phyloP scores from a whole-genome alignment of 2,329 filamentous ascomycete species.

The Fusarium newnesense region DNA sequence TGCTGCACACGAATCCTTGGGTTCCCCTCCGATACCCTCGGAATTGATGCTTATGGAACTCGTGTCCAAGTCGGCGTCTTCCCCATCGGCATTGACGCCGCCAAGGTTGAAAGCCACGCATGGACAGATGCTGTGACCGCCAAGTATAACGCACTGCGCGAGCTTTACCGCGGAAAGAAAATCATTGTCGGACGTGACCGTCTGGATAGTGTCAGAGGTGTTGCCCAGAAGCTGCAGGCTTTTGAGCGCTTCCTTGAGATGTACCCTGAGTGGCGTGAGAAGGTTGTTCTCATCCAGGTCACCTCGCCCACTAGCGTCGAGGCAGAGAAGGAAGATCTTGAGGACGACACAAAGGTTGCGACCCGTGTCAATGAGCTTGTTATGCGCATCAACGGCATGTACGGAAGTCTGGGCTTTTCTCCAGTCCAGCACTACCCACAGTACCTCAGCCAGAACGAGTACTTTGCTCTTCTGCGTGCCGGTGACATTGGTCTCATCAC shows the following conservation, averaged over 20 bases:
- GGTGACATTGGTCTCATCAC: conserved; percentile 95
- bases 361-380: conserved; percentile 92
- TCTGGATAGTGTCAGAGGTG: conserved; percentile 91
- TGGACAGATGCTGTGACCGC: conserved; percentile 77
- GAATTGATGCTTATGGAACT: conserved; percentile 88
- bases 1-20: conserved; percentile 91
- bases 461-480: conserved; percentile 90
- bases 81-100: conserved; percentile 93
- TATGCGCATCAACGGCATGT: conserved; percentile 89
- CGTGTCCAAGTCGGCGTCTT: conserved; percentile 93
- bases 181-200: conserved; percentile 95
- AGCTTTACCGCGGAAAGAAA: conserved; percentile 88
- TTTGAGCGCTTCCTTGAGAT: conserved; percentile 92
- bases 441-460: conserved; percentile 89
- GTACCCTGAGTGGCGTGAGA: conserved; percentile 91
- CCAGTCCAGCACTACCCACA: conserved; percentile 96
- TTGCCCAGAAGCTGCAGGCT: conserved; percentile 94
- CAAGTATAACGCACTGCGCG: conserved; percentile 77
- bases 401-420: conserved; percentile 87
- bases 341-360: conserved; percentile 77
- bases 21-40: conserved; percentile 86
- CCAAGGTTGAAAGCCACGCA: conserved; percentile 78
- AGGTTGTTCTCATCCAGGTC: conserved; percentile 94
- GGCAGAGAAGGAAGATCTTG: conserved; percentile 77
- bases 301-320: conserved; percentile 87